Percentiles rank a stretch among this genome's conserved stretches.
Conservation (phyloP, 805 yeast genomes). For the Tetrapisispora namnaoensis region DNA sequence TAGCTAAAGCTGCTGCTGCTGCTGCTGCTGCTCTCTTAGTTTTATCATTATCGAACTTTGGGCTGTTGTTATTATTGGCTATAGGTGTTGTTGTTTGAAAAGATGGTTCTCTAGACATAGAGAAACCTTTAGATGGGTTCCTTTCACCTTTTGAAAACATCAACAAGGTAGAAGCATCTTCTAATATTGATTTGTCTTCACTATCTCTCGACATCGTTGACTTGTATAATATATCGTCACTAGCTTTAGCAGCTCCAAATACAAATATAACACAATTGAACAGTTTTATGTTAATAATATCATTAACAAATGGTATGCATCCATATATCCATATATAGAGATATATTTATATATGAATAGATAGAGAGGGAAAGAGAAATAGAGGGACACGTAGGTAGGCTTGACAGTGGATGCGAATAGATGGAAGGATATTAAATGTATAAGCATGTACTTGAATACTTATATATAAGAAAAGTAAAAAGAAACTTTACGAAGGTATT, state of each 20-base stretch:
- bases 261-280: background rate
- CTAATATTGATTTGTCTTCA: slow-evolving; percentile 30
- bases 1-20: slow-evolving; percentile 78
- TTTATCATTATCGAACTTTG: background rate
- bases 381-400: too few species aligned
- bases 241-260: background rate
- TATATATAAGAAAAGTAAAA: background rate
- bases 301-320: too few species aligned
- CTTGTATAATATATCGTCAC: too few species aligned
- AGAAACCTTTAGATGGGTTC: background rate
- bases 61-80: too few species aligned
- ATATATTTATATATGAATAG: too few species aligned
- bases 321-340: too few species aligned
- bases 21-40: slow-evolving; percentile 25
- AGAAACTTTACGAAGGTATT: background rate
- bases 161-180: slow-evolving; percentile 52
- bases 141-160: slow-evolving; percentile 44
- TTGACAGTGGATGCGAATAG: too few species aligned
- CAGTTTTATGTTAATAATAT: too few species aligned
- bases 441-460: too few species aligned
- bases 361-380: too few species aligned
- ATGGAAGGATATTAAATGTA: too few species aligned
- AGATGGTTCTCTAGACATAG: background rate
- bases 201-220: background rate
- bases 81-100: background rate